Conservation (phyloP, 2,329 filamentous ascomycete species). For the Xylaria sp. region DNA sequence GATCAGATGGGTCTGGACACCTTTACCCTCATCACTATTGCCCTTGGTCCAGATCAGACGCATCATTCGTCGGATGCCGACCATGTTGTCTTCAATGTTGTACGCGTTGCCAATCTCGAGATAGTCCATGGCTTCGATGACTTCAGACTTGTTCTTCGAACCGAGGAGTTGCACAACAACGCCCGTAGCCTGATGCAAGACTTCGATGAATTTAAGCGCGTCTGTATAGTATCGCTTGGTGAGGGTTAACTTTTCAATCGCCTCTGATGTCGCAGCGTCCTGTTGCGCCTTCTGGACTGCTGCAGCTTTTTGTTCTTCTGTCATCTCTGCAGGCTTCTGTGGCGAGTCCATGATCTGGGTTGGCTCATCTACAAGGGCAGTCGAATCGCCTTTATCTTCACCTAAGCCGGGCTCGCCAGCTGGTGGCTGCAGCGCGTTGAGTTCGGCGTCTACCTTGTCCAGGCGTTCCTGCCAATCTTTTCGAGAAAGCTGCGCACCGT, state of each 20-base stretch:
- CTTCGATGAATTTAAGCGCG: constrained; percentile 91
- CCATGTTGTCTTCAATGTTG: constrained; percentile 91
- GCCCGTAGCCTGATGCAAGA: constrained; percentile 83
- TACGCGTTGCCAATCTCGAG: constrained; percentile 96
- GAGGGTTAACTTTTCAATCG: constrained; percentile 86
- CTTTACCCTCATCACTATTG: constrained; percentile 98
- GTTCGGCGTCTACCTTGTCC: constrained; percentile 83
- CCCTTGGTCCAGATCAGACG: constrained; percentile 99
- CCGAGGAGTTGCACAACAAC: constrained; percentile 88
- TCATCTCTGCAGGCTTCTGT: constrained; percentile 65
- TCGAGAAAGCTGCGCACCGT: constrained; percentile 84
- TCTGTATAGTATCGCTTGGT: constrained; percentile 94
- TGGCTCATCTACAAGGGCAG: constrained; percentile 84
- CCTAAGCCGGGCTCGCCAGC: constrained; percentile 77
- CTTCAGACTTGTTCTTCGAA: constrained; percentile 96
- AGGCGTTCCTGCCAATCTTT: constrained; percentile 88
- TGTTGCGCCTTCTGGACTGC: constrained; percentile 83
- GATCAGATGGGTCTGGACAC: constrained; percentile 94
- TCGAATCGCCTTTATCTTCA: constrained; percentile 72
- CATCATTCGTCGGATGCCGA: constrained; percentile 94
- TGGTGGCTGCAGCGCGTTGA: constrained; percentile 84
- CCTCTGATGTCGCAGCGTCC: constrained; percentile 88
- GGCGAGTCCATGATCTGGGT: constrained; percentile 77
- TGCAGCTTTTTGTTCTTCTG: constrained; percentile 79
- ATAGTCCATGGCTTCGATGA: constrained; percentile 99